Evolutionary conservation across 345 rosid genomes (phyloP).

Genomic region (Citrus australasica): DNA sequence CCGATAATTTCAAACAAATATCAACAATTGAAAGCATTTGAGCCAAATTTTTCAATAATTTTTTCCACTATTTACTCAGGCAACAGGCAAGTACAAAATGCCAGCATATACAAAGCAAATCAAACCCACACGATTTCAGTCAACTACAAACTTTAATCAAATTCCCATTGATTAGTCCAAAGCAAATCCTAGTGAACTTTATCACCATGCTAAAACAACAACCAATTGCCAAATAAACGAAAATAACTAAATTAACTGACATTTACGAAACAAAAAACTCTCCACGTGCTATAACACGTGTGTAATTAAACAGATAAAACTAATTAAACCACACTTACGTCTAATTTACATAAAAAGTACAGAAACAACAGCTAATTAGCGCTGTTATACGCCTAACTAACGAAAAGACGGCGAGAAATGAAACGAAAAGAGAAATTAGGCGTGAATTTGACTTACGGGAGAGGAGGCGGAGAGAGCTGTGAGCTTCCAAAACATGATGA

Average conservation of each 20-base stretch:
- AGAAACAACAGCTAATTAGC: constrained; percentile 1
- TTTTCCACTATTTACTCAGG: neutral
- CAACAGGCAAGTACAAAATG: neutral
- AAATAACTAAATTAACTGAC: neutral
- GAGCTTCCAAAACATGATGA: constrained; percentile 94
- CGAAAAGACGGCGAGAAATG: neutral
- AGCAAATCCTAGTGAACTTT: neutral
- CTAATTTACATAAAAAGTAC: neutral
- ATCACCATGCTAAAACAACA: neutral
- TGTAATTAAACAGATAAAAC: neutral
- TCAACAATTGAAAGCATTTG: neutral
- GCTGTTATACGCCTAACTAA: neutral
- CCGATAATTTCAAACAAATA: neutral
- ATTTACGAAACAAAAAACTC: neutral
- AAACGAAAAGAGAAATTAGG: constrained; percentile 4
- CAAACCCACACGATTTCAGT: neutral
- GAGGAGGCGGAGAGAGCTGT: constrained; percentile 82
- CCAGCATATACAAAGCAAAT: constrained; percentile 1
- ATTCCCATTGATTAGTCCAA: neutral
- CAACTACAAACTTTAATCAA: neutral
- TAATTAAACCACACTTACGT: neutral
- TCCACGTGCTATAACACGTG: neutral
- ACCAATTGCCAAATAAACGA: neutral
- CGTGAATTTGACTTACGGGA: constrained; percentile 60
- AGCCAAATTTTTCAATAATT: neutral